Percentiles rank a stretch among this genome's conserved stretches.
Evolutionary conservation across 306 rosid species (phyloP).

Genomic region (Fragaria iinumae): DNA sequence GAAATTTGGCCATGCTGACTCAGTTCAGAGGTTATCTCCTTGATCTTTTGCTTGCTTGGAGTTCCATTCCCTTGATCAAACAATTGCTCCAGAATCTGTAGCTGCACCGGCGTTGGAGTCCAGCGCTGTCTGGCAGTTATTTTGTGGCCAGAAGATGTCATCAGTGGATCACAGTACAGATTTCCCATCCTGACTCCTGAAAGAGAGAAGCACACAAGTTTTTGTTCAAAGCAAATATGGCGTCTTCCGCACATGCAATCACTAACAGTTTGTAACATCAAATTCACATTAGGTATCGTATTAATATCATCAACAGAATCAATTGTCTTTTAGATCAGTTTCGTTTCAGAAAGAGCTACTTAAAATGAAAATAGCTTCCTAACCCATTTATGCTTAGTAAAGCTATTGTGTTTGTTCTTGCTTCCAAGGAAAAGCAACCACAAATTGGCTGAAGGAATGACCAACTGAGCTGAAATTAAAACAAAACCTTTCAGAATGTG

Average conservation of each 20-base stretch:
- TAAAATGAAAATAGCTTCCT: not conserved
- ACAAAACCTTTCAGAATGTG: not conserved
- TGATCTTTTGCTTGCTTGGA: slow-evolving; percentile 94
- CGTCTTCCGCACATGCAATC: not conserved
- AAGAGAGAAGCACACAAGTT: slow-evolving; percentile 5
- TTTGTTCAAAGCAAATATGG: not conserved
- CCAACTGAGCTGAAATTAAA: not conserved
- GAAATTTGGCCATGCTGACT: slow-evolving; percentile 92
- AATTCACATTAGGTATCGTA: not conserved
- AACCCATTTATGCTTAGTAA: slow-evolving; percentile 3
- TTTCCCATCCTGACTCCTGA: slow-evolving; percentile 83
- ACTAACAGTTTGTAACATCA: not conserved
- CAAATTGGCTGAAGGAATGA: slow-evolving; percentile 10
- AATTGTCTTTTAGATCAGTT: not conserved
- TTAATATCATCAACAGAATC: not conserved
- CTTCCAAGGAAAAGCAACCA: slow-evolving; percentile 1
- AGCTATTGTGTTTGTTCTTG: not conserved
- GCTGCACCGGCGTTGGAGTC: slow-evolving; percentile 91
- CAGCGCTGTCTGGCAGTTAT: slow-evolving; percentile 93
- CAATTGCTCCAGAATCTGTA: slow-evolving; percentile 83
- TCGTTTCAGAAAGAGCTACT: not conserved
- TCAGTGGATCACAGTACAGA: slow-evolving; percentile 74
- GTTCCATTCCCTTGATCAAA: slow-evolving; percentile 90
- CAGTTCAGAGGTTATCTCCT: slow-evolving; percentile 82
- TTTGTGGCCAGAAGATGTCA: slow-evolving; percentile 80